Evolutionary conservation across 768 basidiomycete species (phyloP).

Genomic region (Leucogyrophana mollusca): DNA sequence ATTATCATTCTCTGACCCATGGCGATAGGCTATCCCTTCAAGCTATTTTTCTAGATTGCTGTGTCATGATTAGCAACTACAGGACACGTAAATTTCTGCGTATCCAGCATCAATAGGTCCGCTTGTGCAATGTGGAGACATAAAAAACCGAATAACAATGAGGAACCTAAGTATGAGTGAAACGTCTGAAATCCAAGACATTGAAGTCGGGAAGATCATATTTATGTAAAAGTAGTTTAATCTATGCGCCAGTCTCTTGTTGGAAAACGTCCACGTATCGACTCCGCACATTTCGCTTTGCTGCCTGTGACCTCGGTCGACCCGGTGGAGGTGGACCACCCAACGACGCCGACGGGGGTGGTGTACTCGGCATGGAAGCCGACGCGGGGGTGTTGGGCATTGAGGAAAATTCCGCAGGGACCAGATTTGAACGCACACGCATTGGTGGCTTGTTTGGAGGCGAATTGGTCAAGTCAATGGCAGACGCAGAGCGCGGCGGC

Average conservation of each 20-base stretch:
- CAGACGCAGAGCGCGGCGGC: conserved; percentile 57
- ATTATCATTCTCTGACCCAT: conserved; percentile 2
- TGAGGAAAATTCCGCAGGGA: conserved; percentile 43
- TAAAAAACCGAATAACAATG: conserved; percentile 14
- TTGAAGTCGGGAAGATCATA: neutral
- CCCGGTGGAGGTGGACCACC: conserved; percentile 37
- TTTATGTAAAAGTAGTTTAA: conserved; percentile 14
- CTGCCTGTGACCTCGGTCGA: conserved; percentile 50
- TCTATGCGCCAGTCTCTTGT: conserved; percentile 35
- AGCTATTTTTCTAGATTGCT: conserved; percentile 56
- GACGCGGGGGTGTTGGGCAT: conserved; percentile 30
- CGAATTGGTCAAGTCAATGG: conserved; percentile 56
- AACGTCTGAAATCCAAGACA: conserved; percentile 3
- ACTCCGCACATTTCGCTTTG: conserved; percentile 76
- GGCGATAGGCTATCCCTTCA: conserved; percentile 74
- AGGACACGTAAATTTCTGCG: conserved; percentile 12
- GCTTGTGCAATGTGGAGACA: conserved; percentile 7
- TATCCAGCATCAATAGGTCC: conserved; percentile 3
- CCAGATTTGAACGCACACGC: conserved; percentile 66
- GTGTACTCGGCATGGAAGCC: conserved; percentile 9
- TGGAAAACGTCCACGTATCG: conserved; percentile 93
- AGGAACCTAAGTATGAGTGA: conserved; percentile 4
- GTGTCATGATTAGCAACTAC: conserved; percentile 14
- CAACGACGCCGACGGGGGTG: conserved; percentile 17
- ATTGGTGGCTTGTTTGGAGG: conserved; percentile 50